A percentile compares a stretch with the other conserved stretches of the same genome.
Evolutionary conservation across 176 grass and related monocot species (phyloP).

Genomic region (Carex kokanica): DNA sequence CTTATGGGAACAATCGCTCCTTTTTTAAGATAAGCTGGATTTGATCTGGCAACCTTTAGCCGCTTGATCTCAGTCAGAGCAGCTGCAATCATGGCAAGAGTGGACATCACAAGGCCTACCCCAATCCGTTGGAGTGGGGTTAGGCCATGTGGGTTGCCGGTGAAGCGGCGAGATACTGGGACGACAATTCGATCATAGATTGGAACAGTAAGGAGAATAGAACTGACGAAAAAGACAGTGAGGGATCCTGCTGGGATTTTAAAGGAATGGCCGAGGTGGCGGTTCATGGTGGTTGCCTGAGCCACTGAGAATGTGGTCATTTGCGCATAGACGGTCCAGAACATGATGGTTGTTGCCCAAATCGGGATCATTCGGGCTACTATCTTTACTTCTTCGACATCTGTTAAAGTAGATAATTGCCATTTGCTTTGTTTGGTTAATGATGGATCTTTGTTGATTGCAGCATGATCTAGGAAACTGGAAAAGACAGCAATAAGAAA

Average conservation of each 20-base stretch:
- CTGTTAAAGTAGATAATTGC: slow-evolving; percentile 65
- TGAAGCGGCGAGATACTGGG: slow-evolving; percentile 43
- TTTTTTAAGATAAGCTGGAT: neutral
- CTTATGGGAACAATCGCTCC: slow-evolving; percentile 28
- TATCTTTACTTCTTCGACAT: slow-evolving; percentile 90
- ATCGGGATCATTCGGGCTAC: slow-evolving; percentile 76
- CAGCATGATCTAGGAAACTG: slow-evolving; percentile 87
- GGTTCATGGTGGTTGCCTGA: slow-evolving; percentile 87
- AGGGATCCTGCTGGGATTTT: slow-evolving; percentile 76
- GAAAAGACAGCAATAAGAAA: neutral
- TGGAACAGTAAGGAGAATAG: slow-evolving; percentile 84
- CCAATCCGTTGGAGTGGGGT: slow-evolving; percentile 86
- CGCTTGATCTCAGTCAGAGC: slow-evolving; percentile 60
- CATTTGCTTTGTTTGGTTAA: slow-evolving; percentile 41
- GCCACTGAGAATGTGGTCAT: slow-evolving; percentile 98
- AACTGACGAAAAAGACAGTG: slow-evolving; percentile 89
- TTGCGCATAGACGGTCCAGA: slow-evolving; percentile 95
- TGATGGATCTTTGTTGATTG: slow-evolving; percentile 43
- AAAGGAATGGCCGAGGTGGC: slow-evolving; percentile 52
- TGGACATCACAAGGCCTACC: slow-evolving; percentile 58
- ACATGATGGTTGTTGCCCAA: slow-evolving; percentile 94
- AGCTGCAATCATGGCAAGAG: slow-evolving; percentile 57
- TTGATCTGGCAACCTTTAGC: slow-evolving; percentile 30
- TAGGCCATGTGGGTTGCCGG: slow-evolving; percentile 64
- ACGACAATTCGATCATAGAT: slow-evolving; percentile 69